Evolutionary conservation across 805 yeast genomes (phyloP).

Genomic region (Zygosaccharomyces gambellarensis): DNA sequence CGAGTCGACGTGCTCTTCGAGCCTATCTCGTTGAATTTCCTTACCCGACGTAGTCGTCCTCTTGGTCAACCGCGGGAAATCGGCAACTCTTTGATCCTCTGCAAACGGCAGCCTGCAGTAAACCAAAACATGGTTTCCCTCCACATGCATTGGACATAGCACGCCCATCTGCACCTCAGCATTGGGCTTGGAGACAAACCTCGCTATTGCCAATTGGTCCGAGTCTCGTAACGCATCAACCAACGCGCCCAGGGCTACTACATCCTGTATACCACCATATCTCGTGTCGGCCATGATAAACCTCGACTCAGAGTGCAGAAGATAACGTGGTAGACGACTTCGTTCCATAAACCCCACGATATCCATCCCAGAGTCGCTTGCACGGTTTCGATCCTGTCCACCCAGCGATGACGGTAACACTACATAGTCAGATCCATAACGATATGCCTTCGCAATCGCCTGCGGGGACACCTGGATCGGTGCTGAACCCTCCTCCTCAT

Average conservation of each 20-base stretch:
- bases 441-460: conserved; percentile 54
- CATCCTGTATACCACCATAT: conserved; percentile 36
- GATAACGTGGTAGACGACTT: conserved; percentile 52
- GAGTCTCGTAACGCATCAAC: conserved; percentile 49
- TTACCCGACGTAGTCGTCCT: conserved; percentile 30
- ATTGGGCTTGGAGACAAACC: conserved; percentile 52
- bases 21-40: conserved; percentile 22
- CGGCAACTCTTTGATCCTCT: conserved; percentile 67
- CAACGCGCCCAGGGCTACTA: conserved; percentile 42
- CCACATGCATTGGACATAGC: conserved; percentile 43
- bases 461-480: conserved; percentile 35
- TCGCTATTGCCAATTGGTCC: conserved; percentile 51
- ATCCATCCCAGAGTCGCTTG: conserved; percentile 52
- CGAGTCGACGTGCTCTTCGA: conserved; percentile 38
- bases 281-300: conserved; percentile 43
- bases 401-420: conserved; percentile 49
- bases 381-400: conserved; percentile 38
- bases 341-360: conserved; percentile 54
- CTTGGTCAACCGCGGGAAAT: conserved; percentile 40
- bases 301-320: conserved; percentile 53
- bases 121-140: conserved; percentile 39
- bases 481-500: conserved; percentile 14
- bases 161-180: conserved; percentile 51
- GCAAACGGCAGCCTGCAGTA: conserved; percentile 60
- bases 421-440: conserved; percentile 57